phyloP scores from a whole-genome alignment of 192 early-diverging fungal species.

The Coemansia erecta region DNA sequence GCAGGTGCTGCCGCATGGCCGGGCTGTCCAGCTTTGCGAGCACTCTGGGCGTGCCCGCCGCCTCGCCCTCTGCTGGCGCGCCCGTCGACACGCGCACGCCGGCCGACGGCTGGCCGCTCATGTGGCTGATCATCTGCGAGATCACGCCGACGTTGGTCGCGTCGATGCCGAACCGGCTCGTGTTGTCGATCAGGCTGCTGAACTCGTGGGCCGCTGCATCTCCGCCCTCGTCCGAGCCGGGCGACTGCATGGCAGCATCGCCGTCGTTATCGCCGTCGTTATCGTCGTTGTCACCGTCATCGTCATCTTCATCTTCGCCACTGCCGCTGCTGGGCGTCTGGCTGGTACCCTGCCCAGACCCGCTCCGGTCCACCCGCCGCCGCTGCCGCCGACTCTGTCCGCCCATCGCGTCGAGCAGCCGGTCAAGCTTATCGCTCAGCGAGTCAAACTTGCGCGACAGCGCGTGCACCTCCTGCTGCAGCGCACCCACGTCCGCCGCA shows the following conservation, averaged over 20 bases:
- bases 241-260: constrained; percentile 6
- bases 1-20: constrained; percentile 22
- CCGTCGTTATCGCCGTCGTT: too few relatives aligned
- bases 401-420: constrained; percentile 16
- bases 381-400: constrained; percentile 10
- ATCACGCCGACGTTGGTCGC: constrained; percentile 28
- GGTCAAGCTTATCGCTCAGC: constrained; percentile 34
- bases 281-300: too few relatives aligned
- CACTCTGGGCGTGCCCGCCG: not conserved
- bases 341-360: too few relatives aligned
- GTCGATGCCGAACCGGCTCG: constrained; percentile 37
- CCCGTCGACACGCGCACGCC: constrained; percentile 11
- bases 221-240: constrained; percentile 9
- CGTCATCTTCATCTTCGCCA: too few relatives aligned
- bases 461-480: constrained; percentile 23
- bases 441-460: constrained; percentile 36
- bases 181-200: constrained; percentile 21
- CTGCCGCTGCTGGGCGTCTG: too few relatives aligned
- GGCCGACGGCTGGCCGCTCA: constrained; percentile 9
- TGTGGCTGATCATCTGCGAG: constrained; percentile 24
- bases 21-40: constrained; percentile 8
- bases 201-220: constrained; percentile 13
- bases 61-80: not conserved
- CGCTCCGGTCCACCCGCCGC: not conserved
- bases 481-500: constrained; percentile 13